A percentile compares a stretch with the other conserved stretches of the same genome.
Conservation (phyloP, 2,329 filamentous ascomycete genomes). For the Ophiostoma perfectum region DNA sequence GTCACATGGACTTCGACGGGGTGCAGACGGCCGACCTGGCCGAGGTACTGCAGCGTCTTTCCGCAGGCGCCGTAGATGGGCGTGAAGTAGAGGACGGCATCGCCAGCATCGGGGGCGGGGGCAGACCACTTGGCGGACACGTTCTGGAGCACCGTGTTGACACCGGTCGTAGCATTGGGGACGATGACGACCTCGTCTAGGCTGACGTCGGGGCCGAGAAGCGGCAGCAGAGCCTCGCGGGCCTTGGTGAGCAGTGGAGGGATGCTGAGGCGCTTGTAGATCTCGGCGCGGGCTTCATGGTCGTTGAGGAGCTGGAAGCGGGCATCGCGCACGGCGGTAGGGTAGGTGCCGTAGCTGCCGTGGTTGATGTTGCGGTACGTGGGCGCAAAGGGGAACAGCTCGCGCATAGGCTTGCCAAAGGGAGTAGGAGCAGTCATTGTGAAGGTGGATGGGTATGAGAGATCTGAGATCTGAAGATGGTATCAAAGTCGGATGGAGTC, state of each 20-base stretch:
- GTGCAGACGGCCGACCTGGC: conserved; percentile 44
- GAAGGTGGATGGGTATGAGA: background rate
- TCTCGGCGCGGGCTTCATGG: conserved; percentile 57
- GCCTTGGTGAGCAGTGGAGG: conserved; percentile 50
- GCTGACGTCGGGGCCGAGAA: conserved; percentile 45
- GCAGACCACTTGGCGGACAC: conserved; percentile 35
- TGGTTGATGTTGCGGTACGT: conserved; percentile 35
- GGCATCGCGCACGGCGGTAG: conserved; percentile 47
- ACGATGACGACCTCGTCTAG: conserved; percentile 60
- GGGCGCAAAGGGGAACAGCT: conserved; percentile 33
- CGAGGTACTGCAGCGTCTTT: conserved; percentile 55
- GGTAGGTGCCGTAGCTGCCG: conserved; percentile 65
- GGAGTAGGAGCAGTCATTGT: conserved; percentile 11
- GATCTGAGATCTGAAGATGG: background rate
- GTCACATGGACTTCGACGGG: conserved; percentile 47
- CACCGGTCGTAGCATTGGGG: conserved; percentile 63
- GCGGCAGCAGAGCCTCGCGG: conserved; percentile 52
- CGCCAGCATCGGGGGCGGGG: conserved; percentile 37
- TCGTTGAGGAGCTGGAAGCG: conserved; percentile 50
- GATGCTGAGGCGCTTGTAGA: conserved; percentile 58
- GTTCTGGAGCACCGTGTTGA: conserved; percentile 64
- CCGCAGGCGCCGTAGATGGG: conserved; percentile 64
- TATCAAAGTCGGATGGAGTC: background rate
- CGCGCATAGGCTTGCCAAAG: conserved; percentile 31
- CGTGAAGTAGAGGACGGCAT: conserved; percentile 62